A percentile compares a stretch with the other conserved stretches of the same genome.
These are phyloP conservation scores for Hortaea sp. DNA, from an alignment of 2,329 filamentous ascomycete genomes.

Conservation along the genomic window DNA sequence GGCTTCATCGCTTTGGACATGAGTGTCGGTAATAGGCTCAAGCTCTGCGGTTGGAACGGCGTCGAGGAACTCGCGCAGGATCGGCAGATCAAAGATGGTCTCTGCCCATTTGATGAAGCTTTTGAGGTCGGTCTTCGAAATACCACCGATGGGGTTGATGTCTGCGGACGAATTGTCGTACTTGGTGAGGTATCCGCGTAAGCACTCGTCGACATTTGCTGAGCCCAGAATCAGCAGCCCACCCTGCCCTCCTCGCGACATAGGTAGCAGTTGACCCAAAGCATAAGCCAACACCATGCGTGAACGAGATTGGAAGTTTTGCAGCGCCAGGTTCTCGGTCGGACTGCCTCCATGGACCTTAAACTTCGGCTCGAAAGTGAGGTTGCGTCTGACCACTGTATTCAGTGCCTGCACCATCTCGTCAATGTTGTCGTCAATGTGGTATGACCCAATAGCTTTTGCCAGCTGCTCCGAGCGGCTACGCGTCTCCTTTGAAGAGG, in stretches of 20 bases:
- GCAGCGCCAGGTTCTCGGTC: conserved; percentile 54
- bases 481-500: conserved; percentile 58
- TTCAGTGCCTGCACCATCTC: conserved; percentile 51
- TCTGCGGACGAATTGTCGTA: conserved; percentile 51
- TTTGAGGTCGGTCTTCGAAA: conserved; percentile 60
- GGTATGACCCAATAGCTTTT: conserved; percentile 57
- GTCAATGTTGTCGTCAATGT: conserved; percentile 66
- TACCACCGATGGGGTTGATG: conserved; percentile 54
- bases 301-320: conserved; percentile 57
- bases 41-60: conserved; percentile 42
- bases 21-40: conserved; percentile 55
- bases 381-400: conserved; percentile 47
- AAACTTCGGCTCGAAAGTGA: conserved; percentile 52
- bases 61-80: conserved; percentile 55
- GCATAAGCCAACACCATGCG: conserved; percentile 58
- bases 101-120: conserved; percentile 59
- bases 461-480: conserved; percentile 53
- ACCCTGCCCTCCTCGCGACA: conserved; percentile 48
- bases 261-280: conserved; percentile 54
- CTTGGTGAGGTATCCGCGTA: conserved; percentile 57
- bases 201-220: conserved; percentile 54
- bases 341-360: conserved; percentile 52
- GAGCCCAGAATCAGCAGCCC: conserved; percentile 56
- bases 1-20: conserved; percentile 49
- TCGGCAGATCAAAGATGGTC: conserved; percentile 50